Percentiles rank a stretch among this genome's conserved stretches.
phyloP scores from a whole-genome alignment of 176 grass and related monocot species.

The Cocos nucifera region DNA sequence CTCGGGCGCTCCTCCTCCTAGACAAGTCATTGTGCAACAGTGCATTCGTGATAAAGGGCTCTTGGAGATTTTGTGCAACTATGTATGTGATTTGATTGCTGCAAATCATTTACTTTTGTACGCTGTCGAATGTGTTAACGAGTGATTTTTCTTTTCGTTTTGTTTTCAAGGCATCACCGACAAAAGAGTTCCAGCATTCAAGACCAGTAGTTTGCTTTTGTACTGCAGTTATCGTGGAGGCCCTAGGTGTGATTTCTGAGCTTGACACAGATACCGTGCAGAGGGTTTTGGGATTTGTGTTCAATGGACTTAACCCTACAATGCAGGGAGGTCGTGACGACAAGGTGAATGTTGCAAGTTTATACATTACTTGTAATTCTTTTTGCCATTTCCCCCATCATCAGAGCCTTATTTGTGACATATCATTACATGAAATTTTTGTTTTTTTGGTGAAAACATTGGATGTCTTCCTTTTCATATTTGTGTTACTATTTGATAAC shows the following conservation, averaged over 20 bases:
- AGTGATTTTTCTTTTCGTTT: slow-evolving; percentile 19
- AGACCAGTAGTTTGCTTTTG: slow-evolving; percentile 69
- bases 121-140: background rate
- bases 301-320: slow-evolving; percentile 69
- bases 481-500: too few relatives aligned
- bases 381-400: too few relatives aligned
- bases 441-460: too few relatives aligned
- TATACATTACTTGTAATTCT: background rate
- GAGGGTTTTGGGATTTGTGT: slow-evolving; percentile 70
- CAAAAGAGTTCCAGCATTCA: slow-evolving; percentile 61
- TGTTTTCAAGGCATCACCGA: slow-evolving; percentile 48
- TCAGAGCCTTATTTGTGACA: too few relatives aligned
- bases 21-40: slow-evolving; percentile 74
- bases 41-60: slow-evolving; percentile 76
- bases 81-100: slow-evolving; percentile 39
- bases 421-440: too few relatives aligned
- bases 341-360: slow-evolving; percentile 38
- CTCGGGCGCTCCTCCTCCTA: slow-evolving; percentile 71
- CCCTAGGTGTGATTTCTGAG: slow-evolving; percentile 66
- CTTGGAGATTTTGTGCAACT: slow-evolving; percentile 76
- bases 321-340: slow-evolving; percentile 50
- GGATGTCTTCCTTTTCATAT: too few relatives aligned
- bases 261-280: slow-evolving; percentile 79
- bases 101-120: too few relatives aligned
- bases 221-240: slow-evolving; percentile 74